Evolutionary conservation across 768 basidiomycete genomes (phyloP).

Genomic region (Termitomyces sp.): DNA sequence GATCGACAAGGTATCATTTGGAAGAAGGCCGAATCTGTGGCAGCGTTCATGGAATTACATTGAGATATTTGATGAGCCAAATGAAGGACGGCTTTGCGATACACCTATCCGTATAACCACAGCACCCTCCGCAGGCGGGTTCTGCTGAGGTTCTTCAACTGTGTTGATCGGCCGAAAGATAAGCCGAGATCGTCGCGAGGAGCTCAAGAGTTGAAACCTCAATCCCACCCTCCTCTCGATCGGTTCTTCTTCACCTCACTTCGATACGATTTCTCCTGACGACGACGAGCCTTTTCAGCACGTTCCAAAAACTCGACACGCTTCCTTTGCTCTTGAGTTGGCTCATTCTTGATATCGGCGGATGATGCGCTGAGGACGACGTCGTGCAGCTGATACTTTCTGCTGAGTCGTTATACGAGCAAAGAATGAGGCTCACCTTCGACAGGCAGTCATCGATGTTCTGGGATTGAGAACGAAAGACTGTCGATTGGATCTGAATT

Average conservation of each 20-base stretch:
- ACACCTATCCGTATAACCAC: not conserved
- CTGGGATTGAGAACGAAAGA: conserved; percentile 70
- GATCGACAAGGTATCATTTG: not conserved
- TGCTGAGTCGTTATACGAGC: not conserved
- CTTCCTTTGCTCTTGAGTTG: conserved; percentile 50
- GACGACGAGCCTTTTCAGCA: conserved; percentile 41
- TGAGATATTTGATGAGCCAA: not conserved
- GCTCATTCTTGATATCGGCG: conserved; percentile 42
- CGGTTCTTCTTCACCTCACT: conserved; percentile 44
- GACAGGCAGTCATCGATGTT: conserved; percentile 68
- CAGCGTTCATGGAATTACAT: not conserved
- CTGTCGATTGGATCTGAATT: conserved; percentile 63
- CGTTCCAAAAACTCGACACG: conserved; percentile 42
- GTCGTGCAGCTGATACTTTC: conserved; percentile 41
- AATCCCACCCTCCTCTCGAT: conserved; percentile 17
- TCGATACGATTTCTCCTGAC: conserved; percentile 46
- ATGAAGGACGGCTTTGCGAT: not conserved
- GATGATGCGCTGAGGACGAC: conserved; percentile 45
- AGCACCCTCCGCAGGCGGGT: not conserved
- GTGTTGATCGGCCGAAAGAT: not conserved
- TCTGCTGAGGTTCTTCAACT: not conserved
- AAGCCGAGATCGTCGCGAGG: not conserved
- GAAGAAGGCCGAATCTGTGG: not conserved
- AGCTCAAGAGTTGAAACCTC: not conserved
- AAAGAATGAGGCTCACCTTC: conserved; percentile 38